Evolutionary conservation across 1,139 yeast species (phyloP).

Genomic region (Candida smagusa): DNA sequence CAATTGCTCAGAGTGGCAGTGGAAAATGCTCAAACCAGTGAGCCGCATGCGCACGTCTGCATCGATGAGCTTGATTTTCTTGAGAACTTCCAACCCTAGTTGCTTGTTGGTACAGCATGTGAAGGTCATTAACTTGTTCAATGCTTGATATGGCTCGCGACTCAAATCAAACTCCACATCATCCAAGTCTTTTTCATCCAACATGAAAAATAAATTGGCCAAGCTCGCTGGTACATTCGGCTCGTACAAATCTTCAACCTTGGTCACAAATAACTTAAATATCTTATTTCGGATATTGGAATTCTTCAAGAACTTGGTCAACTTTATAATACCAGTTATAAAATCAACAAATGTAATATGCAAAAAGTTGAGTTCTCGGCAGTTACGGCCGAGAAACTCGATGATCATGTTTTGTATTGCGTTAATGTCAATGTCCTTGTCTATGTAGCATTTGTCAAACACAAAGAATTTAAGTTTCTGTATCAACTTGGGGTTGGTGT

Average conservation of each 20-base stretch:
- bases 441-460: conserved; percentile 33
- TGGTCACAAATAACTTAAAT: conserved; percentile 32
- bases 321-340: conserved; percentile 22
- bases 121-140: conserved; percentile 27
- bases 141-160: conserved; percentile 17
- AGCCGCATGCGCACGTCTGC: conserved; percentile 24
- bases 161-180: conserved; percentile 20
- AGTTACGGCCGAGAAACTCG: conserved; percentile 26
- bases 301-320: conserved; percentile 24
- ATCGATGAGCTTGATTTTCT: conserved; percentile 20
- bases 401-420: conserved; percentile 23
- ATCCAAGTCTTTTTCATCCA: conserved; percentile 27
- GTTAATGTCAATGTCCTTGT: conserved; percentile 13
- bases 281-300: conserved; percentile 27
- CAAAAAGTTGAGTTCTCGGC: conserved; percentile 27
- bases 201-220: conserved; percentile 32
- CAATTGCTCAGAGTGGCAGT: conserved; percentile 28
- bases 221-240: conserved; percentile 29
- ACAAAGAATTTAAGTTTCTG: conserved; percentile 28
- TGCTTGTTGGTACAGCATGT: conserved; percentile 34
- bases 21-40: conserved; percentile 32
- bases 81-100: conserved; percentile 29
- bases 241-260: conserved; percentile 19
- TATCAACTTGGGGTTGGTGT: conserved; percentile 18
- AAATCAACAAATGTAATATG: conserved; percentile 36